A percentile compares a stretch with the other conserved stretches of the same genome.
Conservation (phyloP, 2,329 filamentous ascomycete species). For the Teratosphaeria pseudoeucalypti region DNA sequence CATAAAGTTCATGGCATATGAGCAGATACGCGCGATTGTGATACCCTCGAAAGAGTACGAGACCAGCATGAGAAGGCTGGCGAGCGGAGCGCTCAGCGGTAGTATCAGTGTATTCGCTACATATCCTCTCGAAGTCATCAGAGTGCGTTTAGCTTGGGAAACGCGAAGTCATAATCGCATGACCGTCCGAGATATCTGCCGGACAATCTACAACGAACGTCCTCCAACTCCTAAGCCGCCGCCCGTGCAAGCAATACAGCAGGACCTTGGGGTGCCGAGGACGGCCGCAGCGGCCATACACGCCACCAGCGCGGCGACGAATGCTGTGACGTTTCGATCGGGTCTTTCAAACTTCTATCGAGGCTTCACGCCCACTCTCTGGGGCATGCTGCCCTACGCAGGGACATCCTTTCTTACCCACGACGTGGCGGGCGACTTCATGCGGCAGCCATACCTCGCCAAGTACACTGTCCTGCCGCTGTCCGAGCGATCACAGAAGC, state of each 20-base stretch:
- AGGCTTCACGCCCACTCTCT: conserved; percentile 78
- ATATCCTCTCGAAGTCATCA: conserved; percentile 85
- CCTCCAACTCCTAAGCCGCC: conserved; percentile 23
- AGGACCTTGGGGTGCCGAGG: conserved; percentile 8
- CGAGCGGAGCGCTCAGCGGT: conserved; percentile 66
- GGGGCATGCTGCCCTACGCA: conserved; percentile 95
- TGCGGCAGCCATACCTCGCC: conserved; percentile 59
- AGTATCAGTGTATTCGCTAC: conserved; percentile 91
- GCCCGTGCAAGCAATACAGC: neutral
- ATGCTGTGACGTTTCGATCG: conserved; percentile 47
- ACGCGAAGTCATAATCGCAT: conserved; percentile 65
- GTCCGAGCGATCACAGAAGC: conserved; percentile 31
- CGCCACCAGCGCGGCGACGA: conserved; percentile 35
- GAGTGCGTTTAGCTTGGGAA: conserved; percentile 89
- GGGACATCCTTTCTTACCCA: conserved; percentile 93
- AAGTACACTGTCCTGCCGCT: conserved; percentile 64
- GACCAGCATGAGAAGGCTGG: conserved; percentile 64
- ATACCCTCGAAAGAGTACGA: conserved; percentile 66
- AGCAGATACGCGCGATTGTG: conserved; percentile 74
- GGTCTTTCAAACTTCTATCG: conserved; percentile 89
- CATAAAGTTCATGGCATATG: conserved; percentile 96
- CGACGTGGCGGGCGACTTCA: conserved; percentile 75
- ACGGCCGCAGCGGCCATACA: conserved; percentile 31
- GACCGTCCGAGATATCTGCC: conserved; percentile 65
- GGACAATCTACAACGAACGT: conserved; percentile 75